These are phyloP conservation scores for sunflower (Helianthus annuus) DNA, from an alignment of 129 eudicot genomes.

Conservation along the genomic window DNA sequence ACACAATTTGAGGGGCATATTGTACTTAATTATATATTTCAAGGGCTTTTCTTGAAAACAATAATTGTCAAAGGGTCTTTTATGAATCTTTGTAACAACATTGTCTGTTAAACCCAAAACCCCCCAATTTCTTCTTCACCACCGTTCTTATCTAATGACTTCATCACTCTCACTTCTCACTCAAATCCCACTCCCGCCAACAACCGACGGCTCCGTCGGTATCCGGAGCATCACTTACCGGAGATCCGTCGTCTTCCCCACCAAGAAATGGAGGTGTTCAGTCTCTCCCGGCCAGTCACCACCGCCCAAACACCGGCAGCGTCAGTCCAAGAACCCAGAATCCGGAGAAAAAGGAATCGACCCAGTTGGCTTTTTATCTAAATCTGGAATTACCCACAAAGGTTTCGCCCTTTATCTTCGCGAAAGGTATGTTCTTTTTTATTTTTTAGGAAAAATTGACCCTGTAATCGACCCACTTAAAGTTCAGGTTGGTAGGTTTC, in stretches of 20 bases:
- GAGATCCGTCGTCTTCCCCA: constrained; percentile 32
- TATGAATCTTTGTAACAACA: neutral
- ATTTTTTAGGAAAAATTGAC: too few relatives aligned
- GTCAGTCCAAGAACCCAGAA: constrained; percentile 33
- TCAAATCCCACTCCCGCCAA: constrained; percentile 33
- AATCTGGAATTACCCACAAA: constrained; percentile 61
- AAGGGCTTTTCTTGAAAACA: too few relatives aligned
- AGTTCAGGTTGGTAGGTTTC: too few relatives aligned
- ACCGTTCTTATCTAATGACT: constrained; percentile 38
- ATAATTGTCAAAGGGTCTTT: too few relatives aligned
- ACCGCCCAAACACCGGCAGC: constrained; percentile 33
- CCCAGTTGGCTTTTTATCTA: constrained; percentile 87
- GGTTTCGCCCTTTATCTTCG: constrained; percentile 87
- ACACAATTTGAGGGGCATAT: too few relatives aligned
- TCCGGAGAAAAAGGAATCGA: constrained; percentile 55
- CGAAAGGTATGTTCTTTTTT: constrained; percentile 53
- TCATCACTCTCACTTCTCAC: constrained; percentile 37
- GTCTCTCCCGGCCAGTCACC: constrained; percentile 46
- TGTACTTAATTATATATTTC: too few relatives aligned
- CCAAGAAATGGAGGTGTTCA: constrained; percentile 59
- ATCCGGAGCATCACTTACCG: constrained; percentile 21
- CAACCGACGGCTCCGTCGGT: constrained; percentile 21
- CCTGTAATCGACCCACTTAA: too few relatives aligned
- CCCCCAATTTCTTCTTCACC: constrained; percentile 24
- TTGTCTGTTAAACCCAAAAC: constrained; percentile 39